Conservation (phyloP, 768 basidiomycete genomes). For the Rhodotorula diobovata region DNA sequence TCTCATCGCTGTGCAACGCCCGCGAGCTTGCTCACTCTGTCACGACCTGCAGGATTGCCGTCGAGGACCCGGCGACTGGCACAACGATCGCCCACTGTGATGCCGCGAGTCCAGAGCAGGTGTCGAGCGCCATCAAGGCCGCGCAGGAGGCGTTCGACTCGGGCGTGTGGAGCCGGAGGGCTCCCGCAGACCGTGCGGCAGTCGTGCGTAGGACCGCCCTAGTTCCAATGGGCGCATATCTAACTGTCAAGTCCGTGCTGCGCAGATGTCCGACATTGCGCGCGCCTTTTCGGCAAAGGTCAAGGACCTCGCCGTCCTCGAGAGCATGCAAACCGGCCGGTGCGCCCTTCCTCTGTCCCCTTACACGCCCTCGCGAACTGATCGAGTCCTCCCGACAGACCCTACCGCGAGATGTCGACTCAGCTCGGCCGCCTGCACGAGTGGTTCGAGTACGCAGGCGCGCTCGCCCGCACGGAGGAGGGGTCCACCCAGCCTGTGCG, state of each 20-base stretch:
- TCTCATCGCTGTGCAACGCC: not conserved
- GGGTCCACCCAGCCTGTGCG: slow-evolving; percentile 65
- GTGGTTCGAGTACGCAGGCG: slow-evolving; percentile 73
- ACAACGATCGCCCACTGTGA: slow-evolving; percentile 13
- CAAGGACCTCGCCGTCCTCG: slow-evolving; percentile 26
- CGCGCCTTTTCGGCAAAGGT: slow-evolving; percentile 8
- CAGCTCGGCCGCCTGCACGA: slow-evolving; percentile 74
- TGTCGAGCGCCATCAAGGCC: not conserved
- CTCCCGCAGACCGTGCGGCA: slow-evolving; percentile 24
- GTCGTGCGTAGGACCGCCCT: slow-evolving; percentile 6
- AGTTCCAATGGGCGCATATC: too few relatives aligned
- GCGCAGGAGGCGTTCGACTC: slow-evolving; percentile 19
- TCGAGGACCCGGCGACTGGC: slow-evolving; percentile 33
- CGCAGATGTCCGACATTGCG: slow-evolving; percentile 21
- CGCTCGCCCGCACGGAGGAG: slow-evolving; percentile 66
- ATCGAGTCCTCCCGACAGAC: slow-evolving; percentile 16
- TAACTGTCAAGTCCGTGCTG: too few relatives aligned
- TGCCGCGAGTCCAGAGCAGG: slow-evolving; percentile 18
- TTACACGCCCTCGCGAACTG: not conserved
- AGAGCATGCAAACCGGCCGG: slow-evolving; percentile 46
- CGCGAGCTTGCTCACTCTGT: not conserved
- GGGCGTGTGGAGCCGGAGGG: slow-evolving; percentile 24
- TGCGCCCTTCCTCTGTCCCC: not conserved
- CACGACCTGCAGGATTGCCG: slow-evolving; percentile 1
- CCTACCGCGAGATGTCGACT: slow-evolving; percentile 76